phyloP scores from a whole-genome alignment of 2,329 filamentous ascomycete species.

The Cadophora sp. region DNA sequence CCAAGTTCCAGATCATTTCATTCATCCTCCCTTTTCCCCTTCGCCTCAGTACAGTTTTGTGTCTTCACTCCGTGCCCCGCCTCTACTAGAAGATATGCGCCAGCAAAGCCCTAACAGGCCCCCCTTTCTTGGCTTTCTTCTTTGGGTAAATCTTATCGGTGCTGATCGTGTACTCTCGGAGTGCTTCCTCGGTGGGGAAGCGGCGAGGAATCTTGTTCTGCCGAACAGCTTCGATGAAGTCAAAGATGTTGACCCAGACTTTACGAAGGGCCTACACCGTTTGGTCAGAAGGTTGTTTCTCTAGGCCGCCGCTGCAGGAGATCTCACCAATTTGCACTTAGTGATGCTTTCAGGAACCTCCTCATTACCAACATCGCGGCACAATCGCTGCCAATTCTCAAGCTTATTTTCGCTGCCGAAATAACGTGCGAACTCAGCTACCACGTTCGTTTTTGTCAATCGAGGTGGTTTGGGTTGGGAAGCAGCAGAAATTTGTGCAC shows the following conservation, averaged over 20 bases:
- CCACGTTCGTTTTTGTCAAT: conserved; percentile 15
- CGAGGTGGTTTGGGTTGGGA: not conserved
- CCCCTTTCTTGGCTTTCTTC: conserved; percentile 49
- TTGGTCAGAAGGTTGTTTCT: not conserved
- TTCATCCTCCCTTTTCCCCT: not conserved
- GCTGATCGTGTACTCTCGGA: conserved; percentile 48
- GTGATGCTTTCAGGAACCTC: conserved; percentile 51
- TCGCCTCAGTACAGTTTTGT: not conserved
- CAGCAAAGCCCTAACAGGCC: conserved; percentile 50
- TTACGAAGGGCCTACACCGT: conserved; percentile 48
- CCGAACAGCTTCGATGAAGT: conserved; percentile 52
- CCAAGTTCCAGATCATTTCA: no score
- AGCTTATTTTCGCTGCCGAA: conserved; percentile 43
- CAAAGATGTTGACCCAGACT: conserved; percentile 57
- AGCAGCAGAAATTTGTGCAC: not conserved
- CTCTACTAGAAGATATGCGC: conserved; percentile 41
- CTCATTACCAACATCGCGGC: conserved; percentile 52
- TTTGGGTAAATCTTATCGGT: conserved; percentile 54
- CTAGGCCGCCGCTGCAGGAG: no score
- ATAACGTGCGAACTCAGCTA: conserved; percentile 32
- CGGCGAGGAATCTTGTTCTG: conserved; percentile 40
- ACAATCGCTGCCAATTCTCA: conserved; percentile 54
- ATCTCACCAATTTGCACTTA: conserved; percentile 53
- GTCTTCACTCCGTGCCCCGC: not conserved
- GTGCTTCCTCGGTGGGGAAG: conserved; percentile 46